A percentile compares a stretch with the other conserved stretches of the same genome.
These are phyloP conservation scores for Leccinum disarticulatum DNA, from an alignment of 768 basidiomycete species.

Conservation along the genomic window DNA sequence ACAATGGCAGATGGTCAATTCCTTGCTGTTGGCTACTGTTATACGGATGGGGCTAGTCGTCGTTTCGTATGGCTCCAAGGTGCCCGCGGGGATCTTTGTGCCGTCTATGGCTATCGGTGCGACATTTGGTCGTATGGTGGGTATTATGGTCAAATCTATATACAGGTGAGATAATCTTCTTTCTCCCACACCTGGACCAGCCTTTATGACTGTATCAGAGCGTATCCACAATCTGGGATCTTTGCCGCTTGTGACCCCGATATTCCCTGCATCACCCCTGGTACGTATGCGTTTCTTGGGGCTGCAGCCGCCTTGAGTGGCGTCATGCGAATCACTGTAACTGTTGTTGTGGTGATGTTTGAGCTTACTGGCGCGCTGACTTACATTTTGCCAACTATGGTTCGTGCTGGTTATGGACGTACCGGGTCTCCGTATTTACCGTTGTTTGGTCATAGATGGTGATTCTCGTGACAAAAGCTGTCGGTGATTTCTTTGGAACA, in stretches of 20 bases:
- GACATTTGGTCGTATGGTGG: slow-evolving; percentile 95
- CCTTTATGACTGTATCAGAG: slow-evolving; percentile 40
- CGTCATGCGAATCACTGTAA: slow-evolving; percentile 95
- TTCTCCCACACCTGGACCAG: not conserved
- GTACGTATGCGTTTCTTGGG: slow-evolving; percentile 96
- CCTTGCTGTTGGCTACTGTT: slow-evolving; percentile 86
- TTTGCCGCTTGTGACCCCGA: slow-evolving; percentile 91
- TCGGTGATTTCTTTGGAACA: slow-evolving; percentile 91
- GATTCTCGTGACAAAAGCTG: slow-evolving; percentile 92
- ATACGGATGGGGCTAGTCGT: slow-evolving; percentile 86
- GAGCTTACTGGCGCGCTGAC: slow-evolving; percentile 96
- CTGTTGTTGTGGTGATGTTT: slow-evolving; percentile 99
- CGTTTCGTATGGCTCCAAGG: slow-evolving; percentile 93
- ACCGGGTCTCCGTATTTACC: slow-evolving; percentile 7
- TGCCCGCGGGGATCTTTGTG: slow-evolving; percentile 97
- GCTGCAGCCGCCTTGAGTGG: slow-evolving; percentile 96
- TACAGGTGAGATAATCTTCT: slow-evolving; percentile 59
- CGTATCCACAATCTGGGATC: slow-evolving; percentile 80
- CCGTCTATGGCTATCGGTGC: slow-evolving; percentile 99
- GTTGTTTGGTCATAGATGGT: slow-evolving; percentile 67
- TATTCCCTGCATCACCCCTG: slow-evolving; percentile 95
- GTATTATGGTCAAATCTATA: slow-evolving; percentile 93
- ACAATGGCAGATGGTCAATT: slow-evolving; percentile 96
- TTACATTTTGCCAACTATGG: slow-evolving; percentile 98
- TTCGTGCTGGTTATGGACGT: slow-evolving; percentile 34